phyloP scores from a whole-genome alignment of 2,329 filamentous ascomycete species.

The Periconia sp. region DNA sequence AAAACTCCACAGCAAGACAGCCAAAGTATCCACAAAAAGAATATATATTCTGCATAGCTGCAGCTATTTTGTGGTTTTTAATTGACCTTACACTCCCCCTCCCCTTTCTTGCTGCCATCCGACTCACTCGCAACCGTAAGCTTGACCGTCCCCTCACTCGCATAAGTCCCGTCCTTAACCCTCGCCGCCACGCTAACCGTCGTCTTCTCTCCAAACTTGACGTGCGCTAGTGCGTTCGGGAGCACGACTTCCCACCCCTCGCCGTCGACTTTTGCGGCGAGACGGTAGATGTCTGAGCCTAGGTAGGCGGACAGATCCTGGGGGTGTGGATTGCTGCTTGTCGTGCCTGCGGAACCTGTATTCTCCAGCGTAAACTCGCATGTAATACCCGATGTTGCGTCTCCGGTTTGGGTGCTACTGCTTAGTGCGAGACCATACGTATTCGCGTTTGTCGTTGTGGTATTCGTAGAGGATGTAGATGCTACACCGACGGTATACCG shows the following conservation, averaged over 20 bases:
- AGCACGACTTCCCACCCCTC: conserved; percentile 56
- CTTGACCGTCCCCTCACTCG: conserved; percentile 24
- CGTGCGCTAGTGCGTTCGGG: conserved; percentile 47
- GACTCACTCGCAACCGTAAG: conserved; percentile 17
- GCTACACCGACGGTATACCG: conserved; percentile 58
- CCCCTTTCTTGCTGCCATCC: conserved; percentile 8
- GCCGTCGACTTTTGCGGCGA: conserved; percentile 53
- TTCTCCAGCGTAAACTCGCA: conserved; percentile 59
- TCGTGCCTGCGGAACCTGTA: conserved; percentile 42
- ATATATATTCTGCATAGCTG: too few relatives aligned
- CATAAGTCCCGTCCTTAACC: conserved; percentile 26
- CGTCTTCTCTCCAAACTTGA: conserved; percentile 49
- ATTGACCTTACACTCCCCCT: conserved; percentile 14
- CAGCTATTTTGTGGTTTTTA: too few relatives aligned
- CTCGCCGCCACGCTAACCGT: conserved; percentile 52
- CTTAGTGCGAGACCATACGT: conserved; percentile 47
- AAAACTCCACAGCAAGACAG: too few relatives aligned
- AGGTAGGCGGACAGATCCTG: conserved; percentile 50
- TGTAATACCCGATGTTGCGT: conserved; percentile 43
- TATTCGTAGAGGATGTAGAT: conserved; percentile 48
- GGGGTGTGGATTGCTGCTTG: conserved; percentile 26
- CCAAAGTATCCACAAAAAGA: too few relatives aligned
- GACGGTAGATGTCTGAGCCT: conserved; percentile 55
- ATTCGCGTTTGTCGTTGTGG: too few relatives aligned
- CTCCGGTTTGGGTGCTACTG: conserved; percentile 38